Conservation (phyloP, 441 rosid species). For the Pelargonium fulgidum region DNA sequence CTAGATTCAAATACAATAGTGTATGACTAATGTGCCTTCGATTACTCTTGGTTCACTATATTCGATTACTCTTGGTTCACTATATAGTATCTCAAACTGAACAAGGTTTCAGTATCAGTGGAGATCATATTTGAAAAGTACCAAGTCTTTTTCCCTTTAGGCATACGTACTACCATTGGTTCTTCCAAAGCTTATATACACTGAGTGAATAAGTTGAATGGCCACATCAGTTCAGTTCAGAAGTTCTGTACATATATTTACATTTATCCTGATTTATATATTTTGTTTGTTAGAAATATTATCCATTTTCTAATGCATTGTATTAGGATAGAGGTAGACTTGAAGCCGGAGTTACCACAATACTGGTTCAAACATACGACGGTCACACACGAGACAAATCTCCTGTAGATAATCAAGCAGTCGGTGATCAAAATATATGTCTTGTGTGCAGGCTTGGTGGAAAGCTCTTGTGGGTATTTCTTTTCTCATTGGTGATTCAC, state of each 20-base stretch:
- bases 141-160: not conserved
- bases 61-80: no score
- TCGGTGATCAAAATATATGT: constrained; percentile 19
- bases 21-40: no score
- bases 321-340: constrained; percentile 52
- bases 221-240: constrained; percentile 3
- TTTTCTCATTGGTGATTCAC: constrained; percentile 15
- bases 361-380: constrained; percentile 23
- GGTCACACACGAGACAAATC: constrained; percentile 17
- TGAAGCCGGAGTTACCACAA: constrained; percentile 28
- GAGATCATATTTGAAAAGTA: not conserved
- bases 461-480: constrained; percentile 47
- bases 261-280: constrained; percentile 10
- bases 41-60: no score
- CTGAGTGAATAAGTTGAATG: not conserved
- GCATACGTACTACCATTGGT: not conserved
- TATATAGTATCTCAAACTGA: no score
- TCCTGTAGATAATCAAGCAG: constrained; percentile 19
- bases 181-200: not conserved
- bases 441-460: constrained; percentile 46
- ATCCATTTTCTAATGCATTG: constrained; percentile 31
- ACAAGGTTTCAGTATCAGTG: no score
- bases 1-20: no score
- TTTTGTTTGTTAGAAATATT: constrained; percentile 14
- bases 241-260: not conserved